Base-by-base conservation (phyloP, 2,329 filamentous ascomycete species). In the Microdochium nivale region DNA sequence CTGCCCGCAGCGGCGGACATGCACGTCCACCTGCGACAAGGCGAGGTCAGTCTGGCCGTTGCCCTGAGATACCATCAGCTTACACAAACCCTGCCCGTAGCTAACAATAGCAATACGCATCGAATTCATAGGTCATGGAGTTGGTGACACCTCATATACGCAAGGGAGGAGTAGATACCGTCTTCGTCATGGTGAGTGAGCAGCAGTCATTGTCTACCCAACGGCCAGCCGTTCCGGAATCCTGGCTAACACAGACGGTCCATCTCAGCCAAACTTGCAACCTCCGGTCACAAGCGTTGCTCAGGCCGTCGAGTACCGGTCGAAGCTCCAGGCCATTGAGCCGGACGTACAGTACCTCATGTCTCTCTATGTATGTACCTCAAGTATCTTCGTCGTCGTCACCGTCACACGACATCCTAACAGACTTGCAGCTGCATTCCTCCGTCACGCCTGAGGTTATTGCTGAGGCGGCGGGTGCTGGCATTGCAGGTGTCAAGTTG, bases 21-120 rank as follows among this genome's bases (percentile, higher is more conserved):
- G 69, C 82, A 85, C 60, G 85, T 88, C 60, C 86, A 89, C 67
- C 72, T 89, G 58, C 80, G 86, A 27, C 81, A 88, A 65, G 85
- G 78, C 21, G 72, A 78, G 53, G 40, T 44, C 16, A 11, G 40
- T 44, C 19, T 11, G n/a, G n/a, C n/a, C n/a, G n/a, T n/a, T n/a
- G n/a, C n/a, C n/a, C n/a, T 13, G 3, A 44, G 21, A 21, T 7
- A 21, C 79, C 83, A 74, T 83, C 85, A 77, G 72, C 77, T 79
- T 23, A 70, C 70, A 46, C 75, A 19, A n/a, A 66, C 79, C 48
- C 2, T 43, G 13, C 48, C n/a, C 25, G 14, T 27, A 23, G 27
- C 24, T 48, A 7, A 16, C 24, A 16, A 5, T 40, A 13, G 19
- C 3, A 8, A n/a, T 16, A 33, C 27, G 4, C 27, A 24, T 47